Base-by-base conservation (phyloP, 805 yeast genomes). In the Ogataea glucozyma region DNA sequence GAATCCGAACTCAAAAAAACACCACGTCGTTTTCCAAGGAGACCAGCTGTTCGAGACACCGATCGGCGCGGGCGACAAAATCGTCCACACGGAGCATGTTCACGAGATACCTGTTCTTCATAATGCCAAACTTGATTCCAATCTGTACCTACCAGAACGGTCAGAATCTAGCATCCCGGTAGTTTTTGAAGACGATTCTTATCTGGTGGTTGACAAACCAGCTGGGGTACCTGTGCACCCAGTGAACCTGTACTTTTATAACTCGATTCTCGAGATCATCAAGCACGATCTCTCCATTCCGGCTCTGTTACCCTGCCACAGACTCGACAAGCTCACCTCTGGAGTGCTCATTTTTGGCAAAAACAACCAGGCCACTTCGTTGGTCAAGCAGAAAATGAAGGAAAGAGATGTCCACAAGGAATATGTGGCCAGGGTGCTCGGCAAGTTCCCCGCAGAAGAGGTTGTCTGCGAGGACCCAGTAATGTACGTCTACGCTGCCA, bases 211-310 rank as follows among this genome's bases (percentile, higher is more conserved):
- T 6, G 60, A 71, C 49, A 76, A 76, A 48, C 80, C 81, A 0
- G 57, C 68, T 1, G 80, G 80, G 0, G 59, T 75, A 4, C 79
- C 81, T 3, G 73, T 78, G 1, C 81, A 76, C 49, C 79, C 80
- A 0, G 67, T 74, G 3, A 72, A 73, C 14, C 65, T 58, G 31
- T 75, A 68, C 51, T 49, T 57, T 40, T 62, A 69, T 50, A 76
- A 75, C 51, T 59, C 73, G 3, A 46, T 76, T n/a, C 65, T 71
- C 4, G 76, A 72, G 52, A 68, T 74, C 3, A 38, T 74, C 27
- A 66, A 70, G 41, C 46, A 58, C 22, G 71, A 69, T 4, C 69
- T 68, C 4, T 40, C 60, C 16, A 13, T 33, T 2, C 13, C 31
- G 8, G 14, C 10, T 9, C 38, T 53, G 9, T 47, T 49, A 7